A percentile compares a stretch with the other conserved stretches of the same genome.
These are phyloP conservation scores for Heliosperma pusillum DNA, from an alignment of 148 eudicot genomes.

Conservation along the genomic window DNA sequence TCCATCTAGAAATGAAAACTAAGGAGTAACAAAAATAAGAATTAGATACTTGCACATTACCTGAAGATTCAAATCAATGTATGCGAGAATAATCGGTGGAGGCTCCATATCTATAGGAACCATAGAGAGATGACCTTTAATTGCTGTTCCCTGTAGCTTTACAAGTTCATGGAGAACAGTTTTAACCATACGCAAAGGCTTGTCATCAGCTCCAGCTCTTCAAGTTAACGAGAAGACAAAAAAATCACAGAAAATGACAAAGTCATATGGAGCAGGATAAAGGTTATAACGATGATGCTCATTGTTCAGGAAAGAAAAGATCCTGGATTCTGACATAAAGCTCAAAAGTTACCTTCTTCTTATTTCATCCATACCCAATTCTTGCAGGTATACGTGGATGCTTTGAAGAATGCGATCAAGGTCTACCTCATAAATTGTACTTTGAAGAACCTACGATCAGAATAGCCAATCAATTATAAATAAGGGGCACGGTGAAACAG, in stretches of 20 bases:
- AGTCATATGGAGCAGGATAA: background rate
- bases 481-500: background rate
- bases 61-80: constrained; percentile 97
- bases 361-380: constrained; percentile 97
- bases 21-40: background rate
- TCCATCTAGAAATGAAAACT: background rate
- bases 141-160: constrained; percentile 94
- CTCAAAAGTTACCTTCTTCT: constrained; percentile 67
- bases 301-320: background rate
- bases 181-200: constrained; percentile 97
- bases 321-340: background rate
- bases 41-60: constrained; percentile 28
- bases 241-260: background rate
- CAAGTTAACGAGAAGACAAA: background rate
- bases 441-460: constrained; percentile 80
- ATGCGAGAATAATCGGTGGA: constrained; percentile 96
- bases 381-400: constrained; percentile 91
- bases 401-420: constrained; percentile 95
- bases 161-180: constrained; percentile 98
- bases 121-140: constrained; percentile 95
- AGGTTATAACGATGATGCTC: background rate
- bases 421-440: constrained; percentile 86
- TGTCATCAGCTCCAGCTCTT: constrained; percentile 99
- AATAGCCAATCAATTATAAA: constrained; percentile 2
- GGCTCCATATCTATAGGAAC: constrained; percentile 96